Conservation (phyloP, 2,329 filamentous ascomycete genomes). For the Monosporascus ibericus region DNA sequence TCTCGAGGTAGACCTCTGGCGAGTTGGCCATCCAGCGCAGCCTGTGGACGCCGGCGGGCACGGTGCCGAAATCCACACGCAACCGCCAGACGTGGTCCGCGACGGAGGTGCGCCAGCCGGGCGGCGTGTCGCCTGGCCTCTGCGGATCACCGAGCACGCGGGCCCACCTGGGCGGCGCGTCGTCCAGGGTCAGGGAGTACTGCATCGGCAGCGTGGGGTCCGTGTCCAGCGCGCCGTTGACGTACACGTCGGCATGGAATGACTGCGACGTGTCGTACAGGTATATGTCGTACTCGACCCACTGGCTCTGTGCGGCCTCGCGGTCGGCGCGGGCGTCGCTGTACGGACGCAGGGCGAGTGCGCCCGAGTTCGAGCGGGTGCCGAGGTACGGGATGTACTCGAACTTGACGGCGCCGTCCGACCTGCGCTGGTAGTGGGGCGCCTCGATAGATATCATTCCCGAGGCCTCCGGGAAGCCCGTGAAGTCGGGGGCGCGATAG, state of each 20-base stretch:
- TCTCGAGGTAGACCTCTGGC: constrained; percentile 31
- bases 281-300: constrained; percentile 25
- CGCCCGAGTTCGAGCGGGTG: constrained; percentile 16
- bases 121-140: constrained; percentile 36
- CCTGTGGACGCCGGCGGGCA: constrained; percentile 20
- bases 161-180: constrained; percentile 27
- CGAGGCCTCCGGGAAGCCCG: constrained; percentile 27
- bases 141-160: constrained; percentile 34
- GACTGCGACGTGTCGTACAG: constrained; percentile 18
- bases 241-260: constrained; percentile 26
- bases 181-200: constrained; percentile 44
- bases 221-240: constrained; percentile 40
- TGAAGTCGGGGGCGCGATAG: constrained; percentile 5
- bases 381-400: constrained; percentile 26
- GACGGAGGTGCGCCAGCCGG: constrained; percentile 42
- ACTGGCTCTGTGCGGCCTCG: constrained; percentile 9
- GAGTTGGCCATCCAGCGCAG: constrained; percentile 25
- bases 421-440: constrained; percentile 16
- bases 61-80: constrained; percentile 23
- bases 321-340: constrained; percentile 13
- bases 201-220: constrained; percentile 42
- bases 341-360: constrained; percentile 19
- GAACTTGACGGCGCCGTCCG: constrained; percentile 17
- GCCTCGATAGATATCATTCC: constrained; percentile 30
- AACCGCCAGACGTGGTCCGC: constrained; percentile 44